phyloP scores from a whole-genome alignment of 1,139 yeast species.

The Scheffersomyces insectosa region DNA sequence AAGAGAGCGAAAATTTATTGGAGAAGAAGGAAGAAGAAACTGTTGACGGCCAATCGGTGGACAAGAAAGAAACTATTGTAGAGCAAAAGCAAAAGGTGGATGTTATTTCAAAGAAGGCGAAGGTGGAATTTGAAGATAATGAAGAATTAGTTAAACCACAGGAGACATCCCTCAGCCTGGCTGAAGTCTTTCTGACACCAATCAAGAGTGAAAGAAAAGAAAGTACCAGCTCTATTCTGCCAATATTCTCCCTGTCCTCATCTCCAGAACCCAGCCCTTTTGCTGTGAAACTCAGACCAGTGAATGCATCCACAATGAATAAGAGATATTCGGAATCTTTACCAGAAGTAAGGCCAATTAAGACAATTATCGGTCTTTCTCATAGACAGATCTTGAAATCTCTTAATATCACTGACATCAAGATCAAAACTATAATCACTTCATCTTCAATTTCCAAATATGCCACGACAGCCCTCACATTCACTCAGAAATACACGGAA shows the following conservation, averaged over 20 bases:
- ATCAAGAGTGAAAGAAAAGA: too few relatives aligned
- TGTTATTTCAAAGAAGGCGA: too few relatives aligned
- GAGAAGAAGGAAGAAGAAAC: too few relatives aligned
- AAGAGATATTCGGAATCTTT: slow-evolving; percentile 32
- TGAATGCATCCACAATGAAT: slow-evolving; percentile 29
- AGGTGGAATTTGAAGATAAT: too few relatives aligned
- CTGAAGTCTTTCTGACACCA: too few relatives aligned
- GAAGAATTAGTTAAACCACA: too few relatives aligned
- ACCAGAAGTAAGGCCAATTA: slow-evolving; percentile 36
- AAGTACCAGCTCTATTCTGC: too few relatives aligned
- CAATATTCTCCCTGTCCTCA: neutral
- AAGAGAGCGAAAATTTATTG: too few relatives aligned
- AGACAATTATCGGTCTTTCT: slow-evolving; percentile 43
- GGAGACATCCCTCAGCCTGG: too few relatives aligned
- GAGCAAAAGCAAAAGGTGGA: too few relatives aligned
- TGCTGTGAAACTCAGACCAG: slow-evolving; percentile 31
- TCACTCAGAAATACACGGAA: slow-evolving; percentile 27
- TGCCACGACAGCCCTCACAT: slow-evolving; percentile 29
- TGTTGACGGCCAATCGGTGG: too few relatives aligned
- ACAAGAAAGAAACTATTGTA: too few relatives aligned
- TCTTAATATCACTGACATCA: slow-evolving; percentile 38
- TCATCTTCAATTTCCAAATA: slow-evolving; percentile 34
- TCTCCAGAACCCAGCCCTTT: slow-evolving; percentile 21
- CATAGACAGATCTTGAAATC: slow-evolving; percentile 35
- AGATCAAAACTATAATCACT: slow-evolving; percentile 38